Base-by-base conservation (phyloP, 768 basidiomycete species). In the Pluteus cervinus region DNA sequence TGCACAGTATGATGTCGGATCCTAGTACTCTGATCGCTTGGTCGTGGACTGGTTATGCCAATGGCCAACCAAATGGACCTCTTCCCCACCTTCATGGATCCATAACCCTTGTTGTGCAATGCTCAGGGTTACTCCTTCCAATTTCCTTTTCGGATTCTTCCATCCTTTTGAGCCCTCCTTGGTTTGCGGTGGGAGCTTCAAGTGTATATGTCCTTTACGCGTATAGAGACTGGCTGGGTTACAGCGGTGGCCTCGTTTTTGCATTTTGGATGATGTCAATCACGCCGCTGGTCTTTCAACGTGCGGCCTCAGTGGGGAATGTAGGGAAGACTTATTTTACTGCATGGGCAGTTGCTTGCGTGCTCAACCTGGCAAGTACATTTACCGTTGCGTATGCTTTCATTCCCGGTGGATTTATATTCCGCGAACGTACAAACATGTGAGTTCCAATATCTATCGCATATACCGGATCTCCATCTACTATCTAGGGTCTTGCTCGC, bases 371-470 rank as follows among this genome's bases (percentile, higher is more conserved):
- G 16, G 71, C 79, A 20, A 80, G 78, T 39, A 76, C 86, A 11
- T 86, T 87, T 64, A 90, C 88, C 0, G 86, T 86, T 37, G 89
- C 89, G 1, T 91, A 93, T 60, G 88, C 89, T 2, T 93, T 91
- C 48, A 86, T 93, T 9, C 88, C 88, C 3, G 84, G 84, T 1
- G 88, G 86, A 0, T 56, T 68, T 40, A 73, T 79, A 48, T 61
- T 93, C 33, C 66, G 89, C 35, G 89, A 93, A 61, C 67, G 81
- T 14, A 88, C 86, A 22, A 76, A 86, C 53, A 43, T 81, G 76
- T 86, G 49, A 56, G 75, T 71, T 11, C 26, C n/a, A n/a, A 35
- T 23, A 23, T 20, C 35, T 39, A 29, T 30, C n/a, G 29, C 39
- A 14, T 29, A 18, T 30, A 15, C n/a, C 11, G 24, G 24, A 21